Evolutionary conservation across 305 asterid genomes (phyloP).

Genomic region (Fraxinus baroniana): DNA sequence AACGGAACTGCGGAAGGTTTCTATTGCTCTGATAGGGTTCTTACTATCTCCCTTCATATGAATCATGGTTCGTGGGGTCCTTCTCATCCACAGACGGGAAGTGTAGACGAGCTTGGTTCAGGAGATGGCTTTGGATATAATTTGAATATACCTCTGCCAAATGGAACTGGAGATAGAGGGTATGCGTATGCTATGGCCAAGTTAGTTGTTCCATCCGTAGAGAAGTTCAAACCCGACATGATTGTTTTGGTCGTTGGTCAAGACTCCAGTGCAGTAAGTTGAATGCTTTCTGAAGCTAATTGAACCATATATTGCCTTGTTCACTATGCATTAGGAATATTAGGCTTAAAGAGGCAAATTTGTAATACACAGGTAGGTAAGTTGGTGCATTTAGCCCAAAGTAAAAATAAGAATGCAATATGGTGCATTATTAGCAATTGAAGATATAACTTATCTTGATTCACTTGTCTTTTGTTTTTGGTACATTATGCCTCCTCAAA

Average conservation of each 20-base stretch:
- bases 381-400: not conserved
- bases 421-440: not conserved
- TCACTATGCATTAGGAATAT: not conserved
- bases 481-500: not conserved
- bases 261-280: slow-evolving; percentile 92
- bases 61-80: slow-evolving; percentile 97
- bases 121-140: slow-evolving; percentile 76
- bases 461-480: not conserved
- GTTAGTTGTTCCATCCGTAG: slow-evolving; percentile 63
- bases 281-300: not conserved
- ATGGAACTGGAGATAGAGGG: slow-evolving; percentile 82
- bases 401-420: not conserved
- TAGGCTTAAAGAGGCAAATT: not conserved
- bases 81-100: slow-evolving; percentile 80
- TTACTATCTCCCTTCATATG: slow-evolving; percentile 87
- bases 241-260: slow-evolving; percentile 78
- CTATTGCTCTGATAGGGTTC: slow-evolving; percentile 59
- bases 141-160: slow-evolving; percentile 81
- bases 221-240: slow-evolving; percentile 66
- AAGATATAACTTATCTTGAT: not conserved
- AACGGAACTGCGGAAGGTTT: slow-evolving; percentile 93
- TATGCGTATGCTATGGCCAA: slow-evolving; percentile 59
- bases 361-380: not conserved
- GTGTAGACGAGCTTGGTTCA: slow-evolving; percentile 73
- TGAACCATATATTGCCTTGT: not conserved